A percentile compares a stretch with the other conserved stretches of the same genome.
Evolutionary conservation across 2,329 filamentous ascomycete species (phyloP).

Genomic region (Orbilia javanica): DNA sequence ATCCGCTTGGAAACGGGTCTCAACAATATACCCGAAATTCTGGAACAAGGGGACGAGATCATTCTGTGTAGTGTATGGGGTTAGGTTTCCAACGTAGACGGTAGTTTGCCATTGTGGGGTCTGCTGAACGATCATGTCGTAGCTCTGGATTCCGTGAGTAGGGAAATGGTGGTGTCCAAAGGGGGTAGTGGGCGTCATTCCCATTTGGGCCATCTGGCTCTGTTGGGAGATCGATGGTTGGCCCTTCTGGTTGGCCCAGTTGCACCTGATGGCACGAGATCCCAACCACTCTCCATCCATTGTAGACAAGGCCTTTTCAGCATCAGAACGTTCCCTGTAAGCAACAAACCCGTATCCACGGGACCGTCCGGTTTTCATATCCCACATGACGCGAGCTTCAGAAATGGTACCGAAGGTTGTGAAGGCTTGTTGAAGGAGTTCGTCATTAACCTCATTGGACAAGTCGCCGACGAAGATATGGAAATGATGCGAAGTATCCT

Average conservation of each 20-base stretch:
- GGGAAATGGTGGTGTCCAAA: slow-evolving; percentile 98
- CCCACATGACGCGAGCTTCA: slow-evolving; percentile 99
- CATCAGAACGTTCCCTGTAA: slow-evolving; percentile 91
- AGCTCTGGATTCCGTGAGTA: slow-evolving; percentile 94
- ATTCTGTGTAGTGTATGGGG: slow-evolving; percentile 95
- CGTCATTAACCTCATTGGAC: slow-evolving; percentile 98
- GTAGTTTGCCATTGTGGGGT: slow-evolving; percentile 98
- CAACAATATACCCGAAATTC: slow-evolving; percentile 97
- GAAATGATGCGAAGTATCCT: slow-evolving; percentile 98
- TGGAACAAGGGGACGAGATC: slow-evolving; percentile 98
- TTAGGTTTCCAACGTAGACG: slow-evolving; percentile 96
- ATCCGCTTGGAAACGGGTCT: slow-evolving; percentile 97
- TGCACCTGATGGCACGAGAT: slow-evolving; percentile 97
- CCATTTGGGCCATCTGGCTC: slow-evolving; percentile 96
- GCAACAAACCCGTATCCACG: slow-evolving; percentile 98
- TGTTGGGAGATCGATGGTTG: slow-evolving; percentile 98
- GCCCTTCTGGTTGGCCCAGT: slow-evolving; percentile 99
- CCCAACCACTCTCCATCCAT: slow-evolving; percentile 99
- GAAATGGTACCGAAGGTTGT: slow-evolving; percentile 95
- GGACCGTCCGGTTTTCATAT: slow-evolving; percentile 99
- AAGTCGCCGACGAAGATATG: slow-evolving; percentile 98
- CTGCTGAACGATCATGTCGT: slow-evolving; percentile 95
- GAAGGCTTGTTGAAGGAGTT: slow-evolving; percentile 92
- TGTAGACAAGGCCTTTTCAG: slow-evolving; percentile 93
- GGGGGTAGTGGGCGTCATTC: slow-evolving; percentile 95